These are phyloP conservation scores for Chrysophaeum taylorii DNA, from an alignment of 352 stramenopile species.

Conservation along the genomic window DNA sequence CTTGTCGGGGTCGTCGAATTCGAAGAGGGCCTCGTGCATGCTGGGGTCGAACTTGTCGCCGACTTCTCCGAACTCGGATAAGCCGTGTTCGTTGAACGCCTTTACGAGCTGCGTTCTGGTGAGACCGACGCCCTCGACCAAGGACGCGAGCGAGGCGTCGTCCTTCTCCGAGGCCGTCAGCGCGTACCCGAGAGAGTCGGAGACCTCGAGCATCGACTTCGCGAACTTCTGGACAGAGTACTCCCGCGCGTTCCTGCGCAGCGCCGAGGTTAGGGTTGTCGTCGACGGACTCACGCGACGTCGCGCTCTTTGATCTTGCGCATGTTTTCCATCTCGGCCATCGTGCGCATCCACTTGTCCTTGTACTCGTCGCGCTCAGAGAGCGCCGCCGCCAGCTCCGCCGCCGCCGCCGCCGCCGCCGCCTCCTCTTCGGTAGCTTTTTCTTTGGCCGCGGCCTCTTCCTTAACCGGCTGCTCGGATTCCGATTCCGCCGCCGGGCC, in stretches of 20 bases:
- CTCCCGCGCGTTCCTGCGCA: slow-evolving; percentile 66
- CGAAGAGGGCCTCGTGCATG: slow-evolving; percentile 92
- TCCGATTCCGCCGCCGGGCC: no score
- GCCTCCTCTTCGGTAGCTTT: neutral
- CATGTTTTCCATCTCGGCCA: slow-evolving; percentile 96
- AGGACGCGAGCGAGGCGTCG: slow-evolving; percentile 27
- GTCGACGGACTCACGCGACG: slow-evolving; percentile 12
- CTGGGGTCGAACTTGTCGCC: slow-evolving; percentile 96
- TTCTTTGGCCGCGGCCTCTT: neutral
- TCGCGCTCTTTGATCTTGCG: slow-evolving; percentile 66
- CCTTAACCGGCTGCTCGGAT: neutral
- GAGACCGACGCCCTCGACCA: slow-evolving; percentile 80
- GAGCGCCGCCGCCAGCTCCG: neutral
- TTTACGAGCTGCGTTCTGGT: slow-evolving; percentile 87
- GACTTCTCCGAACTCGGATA: slow-evolving; percentile 74
- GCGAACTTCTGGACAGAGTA: slow-evolving; percentile 93
- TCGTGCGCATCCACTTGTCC: slow-evolving; percentile 51
- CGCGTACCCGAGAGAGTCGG: slow-evolving; percentile 90
- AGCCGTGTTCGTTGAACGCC: slow-evolving; percentile 73
- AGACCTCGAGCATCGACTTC: slow-evolving; percentile 90
- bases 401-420: no score
- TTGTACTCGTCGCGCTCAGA: neutral
- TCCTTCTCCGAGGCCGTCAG: slow-evolving; percentile 64
- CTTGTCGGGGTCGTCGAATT: slow-evolving; percentile 79
- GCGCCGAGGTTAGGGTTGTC: slow-evolving; percentile 51